Evolutionary conservation across 371 early-diverging fungal species (phyloP).

Genomic region (Mortierella sp.): DNA sequence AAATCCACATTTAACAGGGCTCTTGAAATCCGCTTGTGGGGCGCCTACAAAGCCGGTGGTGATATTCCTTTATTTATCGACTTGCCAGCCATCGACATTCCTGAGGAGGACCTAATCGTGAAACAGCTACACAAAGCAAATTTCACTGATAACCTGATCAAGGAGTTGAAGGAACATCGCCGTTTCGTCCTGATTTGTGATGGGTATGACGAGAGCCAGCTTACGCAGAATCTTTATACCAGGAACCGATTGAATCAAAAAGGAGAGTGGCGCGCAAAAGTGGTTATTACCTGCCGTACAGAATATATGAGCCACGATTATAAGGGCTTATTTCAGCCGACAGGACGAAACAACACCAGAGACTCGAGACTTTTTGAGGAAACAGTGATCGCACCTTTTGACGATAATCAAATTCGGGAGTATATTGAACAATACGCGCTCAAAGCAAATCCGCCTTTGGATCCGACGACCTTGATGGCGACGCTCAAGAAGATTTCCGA

Average conservation of each 20-base stretch:
- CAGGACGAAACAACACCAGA: background rate
- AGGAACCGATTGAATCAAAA: conserved; percentile 13
- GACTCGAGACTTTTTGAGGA: background rate
- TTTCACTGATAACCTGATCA: conserved; percentile 3
- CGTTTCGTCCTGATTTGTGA: conserved; percentile 8
- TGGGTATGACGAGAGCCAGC: conserved; percentile 2
- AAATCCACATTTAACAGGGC: conserved; percentile 16
- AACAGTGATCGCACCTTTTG: conserved; percentile 5
- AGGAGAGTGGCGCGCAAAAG: conserved; percentile 6
- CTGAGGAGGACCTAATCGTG: conserved; percentile 5
- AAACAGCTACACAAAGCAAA: conserved; percentile 9
- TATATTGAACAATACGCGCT: background rate
- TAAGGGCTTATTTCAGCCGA: conserved; percentile 6
- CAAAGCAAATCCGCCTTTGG: background rate
- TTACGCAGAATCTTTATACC: background rate
- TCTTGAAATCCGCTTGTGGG: conserved; percentile 12
- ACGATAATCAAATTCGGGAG: background rate
- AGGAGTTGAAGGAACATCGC: conserved; percentile 12
- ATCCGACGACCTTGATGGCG: background rate
- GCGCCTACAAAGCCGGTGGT: background rate
- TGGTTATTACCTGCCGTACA: conserved; percentile 8
- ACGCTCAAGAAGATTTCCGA: background rate
- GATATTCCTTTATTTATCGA: conserved; percentile 10
- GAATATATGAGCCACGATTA: conserved; percentile 3
- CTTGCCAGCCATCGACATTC: conserved; percentile 5